Evolutionary conservation across 768 basidiomycete genomes (phyloP), one percentile per base, ranked within the genome.

Genomic region (Crepidotus variabilis): DNA sequence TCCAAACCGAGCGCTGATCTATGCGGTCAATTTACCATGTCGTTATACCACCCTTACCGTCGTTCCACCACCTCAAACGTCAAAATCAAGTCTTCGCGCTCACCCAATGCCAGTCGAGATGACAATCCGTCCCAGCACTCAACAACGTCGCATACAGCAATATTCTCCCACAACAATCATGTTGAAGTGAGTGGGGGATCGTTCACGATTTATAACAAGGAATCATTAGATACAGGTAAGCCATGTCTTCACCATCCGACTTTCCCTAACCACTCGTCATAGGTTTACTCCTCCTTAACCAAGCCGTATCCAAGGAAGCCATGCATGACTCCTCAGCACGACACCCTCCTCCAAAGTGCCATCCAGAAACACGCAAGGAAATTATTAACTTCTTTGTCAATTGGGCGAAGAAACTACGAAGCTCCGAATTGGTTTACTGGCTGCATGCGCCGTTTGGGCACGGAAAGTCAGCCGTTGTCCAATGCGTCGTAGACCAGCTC

Each of bases 401-500:
- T 7, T 65, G 64, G 64, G 43, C 61, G 20, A 32, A 56, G 21
- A 7, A 16, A 5, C 11, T 6, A 5, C 13, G 24, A 32, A 13
- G 6, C 3, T 20, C 20, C 13, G 34, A 8, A 50, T 51, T 33
- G 1, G 36, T 23, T 46, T 32, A 61, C 35, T 64, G 60, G 63
- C 32, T 64, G 1, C 55, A 54, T 49, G 63, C 58, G 14, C 61
- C 63, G 0, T 60, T 60, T 18, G 63, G 63, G 6, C 39, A 58
- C 0, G 63, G 63, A 0, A 64, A 64, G 53, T 58, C 63, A 0
- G 61, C 60, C 6, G 60, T 64, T 7, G 57, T 58, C n/a, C 59
- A 61, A 23, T 58, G 56, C 8, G 58, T 60, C 1, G 54, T 60
- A 1, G 63, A 65, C 34, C 36, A 45, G 16, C 60, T 55, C 45